Conservation (phyloP, 805 yeast genomes). For the Saccharomycopsis sp. region DNA sequence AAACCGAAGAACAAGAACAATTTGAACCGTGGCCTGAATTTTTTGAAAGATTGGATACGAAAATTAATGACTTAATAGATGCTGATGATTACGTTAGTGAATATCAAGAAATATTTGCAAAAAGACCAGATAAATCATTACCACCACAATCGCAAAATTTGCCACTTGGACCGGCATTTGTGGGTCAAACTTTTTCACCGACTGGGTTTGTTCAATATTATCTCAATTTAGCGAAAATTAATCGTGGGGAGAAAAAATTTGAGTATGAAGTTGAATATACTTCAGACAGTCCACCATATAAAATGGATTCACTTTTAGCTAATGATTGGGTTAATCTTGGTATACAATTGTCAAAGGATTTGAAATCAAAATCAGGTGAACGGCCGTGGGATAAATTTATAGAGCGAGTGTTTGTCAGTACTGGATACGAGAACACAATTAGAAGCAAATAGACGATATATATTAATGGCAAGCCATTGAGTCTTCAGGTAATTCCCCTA, state of each 20-base stretch:
- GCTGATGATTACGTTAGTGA: slow-evolving; percentile 16
- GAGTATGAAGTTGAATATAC: slow-evolving; percentile 60
- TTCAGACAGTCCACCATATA: slow-evolving; percentile 54
- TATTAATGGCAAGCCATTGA: slow-evolving; percentile 84
- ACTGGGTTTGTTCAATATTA: slow-evolving; percentile 65
- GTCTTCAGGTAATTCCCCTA: slow-evolving; percentile 26
- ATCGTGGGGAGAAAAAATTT: slow-evolving; percentile 40
- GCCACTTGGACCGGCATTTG: slow-evolving; percentile 71
- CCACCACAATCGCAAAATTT: slow-evolving; percentile 38
- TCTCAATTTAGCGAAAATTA: slow-evolving; percentile 50
- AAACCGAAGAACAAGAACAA: slow-evolving; percentile 1
- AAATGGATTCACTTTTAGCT: slow-evolving; percentile 49
- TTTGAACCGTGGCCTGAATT: slow-evolving; percentile 55
- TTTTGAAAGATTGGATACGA: slow-evolving; percentile 41
- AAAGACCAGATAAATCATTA: slow-evolving; percentile 46
- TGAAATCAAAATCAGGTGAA: slow-evolving; percentile 26
- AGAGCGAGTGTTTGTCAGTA: slow-evolving; percentile 53
- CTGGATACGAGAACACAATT: slow-evolving; percentile 50
- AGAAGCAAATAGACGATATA: slow-evolving; percentile 46
- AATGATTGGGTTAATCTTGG: slow-evolving; percentile 54
- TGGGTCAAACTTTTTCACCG: slow-evolving; percentile 67
- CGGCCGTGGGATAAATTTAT: slow-evolving; percentile 51
- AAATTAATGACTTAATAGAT: slow-evolving; percentile 22
- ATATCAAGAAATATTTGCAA: slow-evolving; percentile 7
- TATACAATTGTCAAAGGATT: slow-evolving; percentile 13